Percentiles rank a stretch among this genome's conserved stretches.
Conservation (phyloP, 2,329 filamentous ascomycete species). For the Colletotrichum euphorbiae region DNA sequence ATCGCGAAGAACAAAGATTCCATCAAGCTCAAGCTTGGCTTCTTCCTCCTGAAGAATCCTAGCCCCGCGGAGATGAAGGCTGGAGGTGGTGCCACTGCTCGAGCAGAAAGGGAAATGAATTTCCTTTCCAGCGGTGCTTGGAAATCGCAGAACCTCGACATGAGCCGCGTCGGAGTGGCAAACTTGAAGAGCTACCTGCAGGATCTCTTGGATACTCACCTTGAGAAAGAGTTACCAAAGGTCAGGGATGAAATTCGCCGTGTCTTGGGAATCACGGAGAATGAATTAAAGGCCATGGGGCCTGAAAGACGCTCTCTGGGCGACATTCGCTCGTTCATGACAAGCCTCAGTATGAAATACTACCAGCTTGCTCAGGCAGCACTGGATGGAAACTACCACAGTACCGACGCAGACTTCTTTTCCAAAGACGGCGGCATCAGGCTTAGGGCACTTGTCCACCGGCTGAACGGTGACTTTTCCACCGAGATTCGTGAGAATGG, state of each 20-base stretch:
- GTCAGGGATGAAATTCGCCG: conserved; percentile 52
- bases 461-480: conserved; percentile 60
- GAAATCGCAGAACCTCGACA: conserved; percentile 46
- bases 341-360: conserved; percentile 58
- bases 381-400: conserved; percentile 61
- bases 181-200: conserved; percentile 62
- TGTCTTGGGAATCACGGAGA: conserved; percentile 43
- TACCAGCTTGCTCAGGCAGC: conserved; percentile 58
- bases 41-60: conserved; percentile 64
- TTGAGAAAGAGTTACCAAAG: conserved; percentile 55
- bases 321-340: conserved; percentile 62
- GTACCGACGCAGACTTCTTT: conserved; percentile 60
- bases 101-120: too few relatives aligned
- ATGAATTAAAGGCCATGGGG: conserved; percentile 60
- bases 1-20: conserved; percentile 58
- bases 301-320: conserved; percentile 55
- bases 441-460: conserved; percentile 66
- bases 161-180: conserved; percentile 58
- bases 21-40: conserved; percentile 61
- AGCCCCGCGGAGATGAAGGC: conserved; percentile 38
- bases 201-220: conserved; percentile 60
- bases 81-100: too few relatives aligned
- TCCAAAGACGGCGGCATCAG: conserved; percentile 55
- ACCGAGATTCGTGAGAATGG: conserved; percentile 55
- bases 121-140: conserved; percentile 58